These are phyloP conservation scores for Xylariaceae sp. DNA, from an alignment of 2,329 filamentous ascomycete species.

Conservation along the genomic window DNA sequence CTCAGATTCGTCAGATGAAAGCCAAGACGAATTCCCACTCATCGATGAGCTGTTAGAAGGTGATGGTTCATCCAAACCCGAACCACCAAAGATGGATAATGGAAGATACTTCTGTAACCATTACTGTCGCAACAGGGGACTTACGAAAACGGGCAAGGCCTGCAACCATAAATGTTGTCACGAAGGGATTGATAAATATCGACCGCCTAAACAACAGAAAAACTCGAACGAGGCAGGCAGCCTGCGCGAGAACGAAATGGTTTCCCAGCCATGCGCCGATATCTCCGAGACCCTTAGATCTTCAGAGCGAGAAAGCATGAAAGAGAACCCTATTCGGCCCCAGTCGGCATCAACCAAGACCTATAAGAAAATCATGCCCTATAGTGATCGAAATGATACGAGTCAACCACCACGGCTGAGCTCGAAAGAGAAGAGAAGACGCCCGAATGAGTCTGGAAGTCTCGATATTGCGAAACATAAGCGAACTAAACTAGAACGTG, in stretches of 20 bases:
- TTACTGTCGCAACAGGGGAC: conserved; percentile 43
- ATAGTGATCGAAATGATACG: background rate
- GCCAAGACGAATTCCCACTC: conserved; percentile 43
- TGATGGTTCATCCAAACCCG: conserved; percentile 10
- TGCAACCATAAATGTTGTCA: conserved; percentile 71
- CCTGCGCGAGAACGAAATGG: conserved; percentile 18
- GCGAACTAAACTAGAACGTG: background rate
- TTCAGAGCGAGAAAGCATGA: background rate
- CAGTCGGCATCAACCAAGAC: background rate
- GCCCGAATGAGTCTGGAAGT: background rate
- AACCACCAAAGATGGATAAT: conserved; percentile 54
- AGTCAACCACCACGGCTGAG: background rate
- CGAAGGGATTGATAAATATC: conserved; percentile 62
- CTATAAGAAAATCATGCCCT: background rate
- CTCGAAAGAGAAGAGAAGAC: conserved; percentile 2
- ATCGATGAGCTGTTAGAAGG: conserved; percentile 44
- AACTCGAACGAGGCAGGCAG: conserved; percentile 18
- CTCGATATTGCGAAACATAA: conserved; percentile 2
- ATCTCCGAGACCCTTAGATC: background rate
- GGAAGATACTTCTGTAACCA: conserved; percentile 73
- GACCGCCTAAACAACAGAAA: conserved; percentile 36
- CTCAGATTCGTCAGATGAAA: conserved; percentile 10
- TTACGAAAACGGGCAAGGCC: conserved; percentile 34
- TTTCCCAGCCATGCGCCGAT: background rate
- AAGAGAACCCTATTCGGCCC: background rate